Conservation (phyloP, 163 green algal genomes). For the Smithsoniella earleae region DNA sequence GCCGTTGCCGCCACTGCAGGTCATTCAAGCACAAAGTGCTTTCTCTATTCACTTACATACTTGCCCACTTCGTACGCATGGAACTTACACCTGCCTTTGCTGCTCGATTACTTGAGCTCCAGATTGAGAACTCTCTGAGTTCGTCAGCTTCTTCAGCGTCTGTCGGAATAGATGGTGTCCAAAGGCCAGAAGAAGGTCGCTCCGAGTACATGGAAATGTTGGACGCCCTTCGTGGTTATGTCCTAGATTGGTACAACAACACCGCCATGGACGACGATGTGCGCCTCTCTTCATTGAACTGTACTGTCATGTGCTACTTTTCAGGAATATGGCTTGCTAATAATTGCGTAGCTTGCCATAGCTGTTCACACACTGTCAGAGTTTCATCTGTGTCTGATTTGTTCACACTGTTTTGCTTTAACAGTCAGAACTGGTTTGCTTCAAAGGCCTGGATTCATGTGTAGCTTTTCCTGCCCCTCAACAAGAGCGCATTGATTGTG, state of each 20-base stretch:
- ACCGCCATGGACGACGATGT: slow-evolving; percentile 13
- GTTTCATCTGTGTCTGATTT: not conserved
- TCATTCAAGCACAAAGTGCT: slow-evolving; percentile 28
- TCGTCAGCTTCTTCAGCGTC: not conserved
- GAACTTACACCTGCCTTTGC: slow-evolving; percentile 24
- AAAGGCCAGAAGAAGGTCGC: not conserved
- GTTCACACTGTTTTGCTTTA: not conserved
- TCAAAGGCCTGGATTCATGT: not conserved
- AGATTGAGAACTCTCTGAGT: slow-evolving; percentile 26
- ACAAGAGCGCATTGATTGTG: slow-evolving; percentile 21
- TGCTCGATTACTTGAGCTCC: slow-evolving; percentile 7
- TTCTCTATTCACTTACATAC: slow-evolving; percentile 15
- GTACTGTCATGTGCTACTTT: too few species aligned
- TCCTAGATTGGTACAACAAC: slow-evolving; percentile 22
- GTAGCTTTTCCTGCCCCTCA: slow-evolving; percentile 23
- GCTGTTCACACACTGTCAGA: too few species aligned
- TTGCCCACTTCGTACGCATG: slow-evolving; percentile 15
- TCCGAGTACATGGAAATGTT: slow-evolving; percentile 18
- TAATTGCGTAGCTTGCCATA: too few species aligned
- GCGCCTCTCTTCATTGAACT: not conserved
- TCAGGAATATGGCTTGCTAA: too few species aligned
- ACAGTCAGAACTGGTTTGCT: not conserved
- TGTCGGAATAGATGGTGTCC: too few species aligned
- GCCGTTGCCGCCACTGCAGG: not conserved
- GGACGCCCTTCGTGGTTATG: slow-evolving; percentile 10